These are phyloP conservation scores for Pythium monospermum DNA, from an alignment of 352 stramenopile genomes.

Conservation along the genomic window DNA sequence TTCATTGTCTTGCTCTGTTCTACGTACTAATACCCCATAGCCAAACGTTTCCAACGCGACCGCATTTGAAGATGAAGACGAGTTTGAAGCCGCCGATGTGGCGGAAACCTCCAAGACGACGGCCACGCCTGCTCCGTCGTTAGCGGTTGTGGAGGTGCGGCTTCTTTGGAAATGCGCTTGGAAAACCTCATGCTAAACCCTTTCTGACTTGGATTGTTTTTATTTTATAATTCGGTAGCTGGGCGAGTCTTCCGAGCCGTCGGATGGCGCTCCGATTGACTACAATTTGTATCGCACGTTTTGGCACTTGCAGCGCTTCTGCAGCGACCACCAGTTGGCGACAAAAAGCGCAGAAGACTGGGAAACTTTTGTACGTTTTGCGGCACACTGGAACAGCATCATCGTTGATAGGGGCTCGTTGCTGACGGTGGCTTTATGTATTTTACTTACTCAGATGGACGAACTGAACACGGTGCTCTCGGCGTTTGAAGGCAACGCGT, in stretches of 20 bases:
- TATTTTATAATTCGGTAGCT: too few species aligned
- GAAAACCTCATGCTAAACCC: too few species aligned
- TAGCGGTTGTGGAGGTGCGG: conserved; percentile 13
- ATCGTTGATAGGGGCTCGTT: not conserved
- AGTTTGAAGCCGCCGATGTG: conserved; percentile 59
- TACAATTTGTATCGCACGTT: conserved; percentile 91
- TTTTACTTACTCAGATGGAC: conserved; percentile 38
- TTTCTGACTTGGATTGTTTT: too few species aligned
- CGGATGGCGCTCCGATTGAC: conserved; percentile 63
- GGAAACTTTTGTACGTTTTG: conserved; percentile 78
- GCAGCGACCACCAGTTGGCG: conserved; percentile 66
- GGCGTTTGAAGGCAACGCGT: conserved; percentile 83
- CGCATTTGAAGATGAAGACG: conserved; percentile 71
- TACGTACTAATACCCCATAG: conserved; percentile 13
- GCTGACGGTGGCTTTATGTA: not conserved
- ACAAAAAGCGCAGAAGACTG: conserved; percentile 61
- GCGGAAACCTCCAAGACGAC: conserved; percentile 35
- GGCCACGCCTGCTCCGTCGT: not conserved
- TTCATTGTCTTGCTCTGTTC: too few species aligned
- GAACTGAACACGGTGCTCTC: conserved; percentile 74
- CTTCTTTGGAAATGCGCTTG: not conserved
- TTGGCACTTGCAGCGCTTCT: conserved; percentile 88
- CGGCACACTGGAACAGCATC: too few species aligned
- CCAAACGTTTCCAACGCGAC: conserved; percentile 79
- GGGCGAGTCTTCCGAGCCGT: conserved; percentile 35